Percentiles rank a stretch among this genome's conserved stretches.
phyloP scores from a whole-genome alignment of 768 basidiomycete genomes.

The Suillus occidentalis region DNA sequence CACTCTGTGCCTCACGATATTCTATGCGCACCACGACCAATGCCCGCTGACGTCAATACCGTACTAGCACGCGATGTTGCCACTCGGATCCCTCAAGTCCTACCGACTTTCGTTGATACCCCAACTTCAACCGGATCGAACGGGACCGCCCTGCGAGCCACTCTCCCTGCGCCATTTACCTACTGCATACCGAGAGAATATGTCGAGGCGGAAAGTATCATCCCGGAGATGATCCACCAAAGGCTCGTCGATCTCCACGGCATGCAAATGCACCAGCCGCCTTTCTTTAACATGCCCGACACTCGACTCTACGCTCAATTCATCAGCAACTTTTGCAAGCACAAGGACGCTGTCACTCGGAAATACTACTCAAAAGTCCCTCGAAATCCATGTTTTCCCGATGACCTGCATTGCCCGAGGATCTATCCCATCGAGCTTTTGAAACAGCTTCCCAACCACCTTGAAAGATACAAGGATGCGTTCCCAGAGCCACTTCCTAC shows the following conservation, averaged over 20 bases:
- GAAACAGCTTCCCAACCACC: conserved; percentile 11
- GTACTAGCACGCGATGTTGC: background rate
- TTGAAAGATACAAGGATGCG: conserved; percentile 13
- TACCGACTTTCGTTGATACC: background rate
- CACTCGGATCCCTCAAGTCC: background rate
- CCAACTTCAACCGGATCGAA: background rate
- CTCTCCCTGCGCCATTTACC: conserved; percentile 25
- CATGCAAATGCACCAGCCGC: background rate
- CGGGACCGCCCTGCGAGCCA: background rate
- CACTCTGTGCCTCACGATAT: background rate
- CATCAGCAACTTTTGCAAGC: background rate
- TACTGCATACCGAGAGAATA: conserved; percentile 11
- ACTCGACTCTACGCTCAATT: background rate
- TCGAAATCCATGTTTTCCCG: background rate
- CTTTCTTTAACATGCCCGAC: background rate
- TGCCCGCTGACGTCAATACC: background rate
- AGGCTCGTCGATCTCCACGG: background rate
- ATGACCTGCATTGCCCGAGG: background rate
- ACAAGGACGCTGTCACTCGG: background rate
- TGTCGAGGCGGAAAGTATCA: background rate
- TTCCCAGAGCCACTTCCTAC: conserved; percentile 23
- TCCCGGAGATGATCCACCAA: background rate
- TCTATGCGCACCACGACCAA: background rate
- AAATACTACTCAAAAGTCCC: background rate
- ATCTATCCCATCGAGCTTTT: conserved; percentile 16